A percentile compares a stretch with the other conserved stretches of the same genome.
Conservation (phyloP, 257 asterid genomes). For the Plantago elongata region DNA sequence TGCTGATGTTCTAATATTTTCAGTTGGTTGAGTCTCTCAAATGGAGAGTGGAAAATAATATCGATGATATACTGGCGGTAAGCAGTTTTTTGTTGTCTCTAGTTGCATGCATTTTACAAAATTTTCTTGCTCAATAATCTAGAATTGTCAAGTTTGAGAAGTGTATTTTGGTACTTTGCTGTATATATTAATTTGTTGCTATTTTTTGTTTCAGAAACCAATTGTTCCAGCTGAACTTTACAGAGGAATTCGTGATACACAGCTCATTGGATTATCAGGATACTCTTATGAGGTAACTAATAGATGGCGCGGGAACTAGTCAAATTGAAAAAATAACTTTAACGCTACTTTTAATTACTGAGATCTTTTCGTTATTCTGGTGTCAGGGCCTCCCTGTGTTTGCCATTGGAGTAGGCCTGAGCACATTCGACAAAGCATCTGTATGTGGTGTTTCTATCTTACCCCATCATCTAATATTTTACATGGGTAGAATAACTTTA, state of each 20-base stretch:
- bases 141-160: not conserved
- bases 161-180: not conserved
- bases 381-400: slow-evolving; percentile 60
- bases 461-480: no score
- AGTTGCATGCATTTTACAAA: not conserved
- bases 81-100: slow-evolving; percentile 21
- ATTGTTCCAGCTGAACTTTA: slow-evolving; percentile 55
- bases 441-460: slow-evolving; percentile 26
- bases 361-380: not conserved
- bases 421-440: slow-evolving; percentile 64
- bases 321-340: slow-evolving; percentile 8
- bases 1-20: slow-evolving; percentile 25
- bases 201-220: slow-evolving; percentile 41
- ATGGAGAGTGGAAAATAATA: slow-evolving; percentile 67
- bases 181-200: no score
- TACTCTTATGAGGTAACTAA: slow-evolving; percentile 56
- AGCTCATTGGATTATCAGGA: slow-evolving; percentile 66
- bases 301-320: slow-evolving; percentile 17
- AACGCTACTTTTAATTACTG: slow-evolving; percentile 12
- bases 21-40: slow-evolving; percentile 61
- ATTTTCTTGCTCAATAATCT: no score
- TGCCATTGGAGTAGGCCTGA: slow-evolving; percentile 60
- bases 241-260: slow-evolving; percentile 61
- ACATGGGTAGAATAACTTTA: not conserved
- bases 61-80: slow-evolving; percentile 61